Base-by-base conservation (phyloP, 768 basidiomycete genomes). In the Terana coerulea region DNA sequence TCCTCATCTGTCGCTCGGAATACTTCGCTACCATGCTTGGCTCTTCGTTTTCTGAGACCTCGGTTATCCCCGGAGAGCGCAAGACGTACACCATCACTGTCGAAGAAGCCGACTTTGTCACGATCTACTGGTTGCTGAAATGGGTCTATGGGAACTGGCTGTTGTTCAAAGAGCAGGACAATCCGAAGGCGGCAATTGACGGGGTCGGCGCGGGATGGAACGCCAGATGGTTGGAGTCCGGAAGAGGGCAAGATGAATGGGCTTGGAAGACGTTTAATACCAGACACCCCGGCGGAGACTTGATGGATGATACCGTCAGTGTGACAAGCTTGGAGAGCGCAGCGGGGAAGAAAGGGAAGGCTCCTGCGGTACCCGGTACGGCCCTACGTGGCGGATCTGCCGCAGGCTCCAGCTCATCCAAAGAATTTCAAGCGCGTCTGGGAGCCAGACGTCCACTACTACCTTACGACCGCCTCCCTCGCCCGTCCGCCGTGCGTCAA, bases 101-200 rank as follows among this genome's bases (percentile, higher is more conserved):
- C 6, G 83, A 89, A 57, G 88, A 90, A 64, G 85, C 85, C 6
- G 85, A 86, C 52, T 91, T 84, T 55, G 77, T 81, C 51, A 89
- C 87, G 0, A 76, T 89, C 3, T 89, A 87, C 61, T 90, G 88
- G 88, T 64, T 89, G 24, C 67, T 90, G 30, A 87, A 87, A 63
- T 88, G 76, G 66, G 79, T 86, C 49, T 91, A 90, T 56, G 81
- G 81, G 6, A 85, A 88, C 62, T 87, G 84, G 81, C 69, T 88
- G 1, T 69, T 79, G 17, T 90, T 91, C 70, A 77, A 78, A 52
- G 77, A 82, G 47, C 64, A 80, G 15, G 87, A 90, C 51, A 85
- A 90, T 59, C 83, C 86, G 17, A 71, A 84, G 19, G 67, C 69
- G 19, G 81, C 86, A 2, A 81, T 88, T 22, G 83, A 85, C 54